Evolutionary conservation across 148 eudicot genomes (phyloP), one percentile per base, ranked within the genome.

Genomic region (Nepenthes mirabilis): DNA sequence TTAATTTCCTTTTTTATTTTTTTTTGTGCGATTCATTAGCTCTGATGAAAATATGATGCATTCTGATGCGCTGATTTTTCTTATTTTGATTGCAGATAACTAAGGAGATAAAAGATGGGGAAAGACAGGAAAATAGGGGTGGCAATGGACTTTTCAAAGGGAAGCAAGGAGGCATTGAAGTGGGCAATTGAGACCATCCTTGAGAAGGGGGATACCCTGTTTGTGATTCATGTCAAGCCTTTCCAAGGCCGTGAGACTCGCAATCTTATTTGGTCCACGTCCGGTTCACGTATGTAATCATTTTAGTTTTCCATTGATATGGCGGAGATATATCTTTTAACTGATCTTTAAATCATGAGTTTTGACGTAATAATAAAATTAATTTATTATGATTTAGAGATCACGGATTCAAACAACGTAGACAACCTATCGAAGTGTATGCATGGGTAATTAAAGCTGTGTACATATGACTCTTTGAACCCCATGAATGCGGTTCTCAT

Each of bases 141-240:
- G 14, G 77, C 77, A n/a, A 60, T 79, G 68, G 83, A 79, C 47
- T 79, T 75, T 65, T 79, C 83, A 52, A 55, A 61, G 23, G 80
- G 80, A 67, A 75, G 83, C 68, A 75, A 75, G 60, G 57, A 51
- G 23, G 83, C 80, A n/a, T n/a, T 75, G 50, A 72, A 75, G 50
- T 75, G 83, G 83, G 83, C 77, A 14, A 45, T 68, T 14, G 65
- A 72, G 37, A 61, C 59, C 6, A n/a, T 79, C 3, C 45, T 75
- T 1, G 45, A 9, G 43, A 72, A 61, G 10, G 70, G 65, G 0
- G 80, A 79, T 14, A 67, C 70, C 3, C 68, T 75, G 5, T 40
- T 55, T 40, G 2, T 79, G 0, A 64, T 79, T 9, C 72, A 72
- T 34, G 80, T 72, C 40, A 61, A 45, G 34, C 70, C 47, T 32